Evolutionary conservation across 306 rosid genomes (phyloP).

Genomic region (Sicyos baderoa): DNA sequence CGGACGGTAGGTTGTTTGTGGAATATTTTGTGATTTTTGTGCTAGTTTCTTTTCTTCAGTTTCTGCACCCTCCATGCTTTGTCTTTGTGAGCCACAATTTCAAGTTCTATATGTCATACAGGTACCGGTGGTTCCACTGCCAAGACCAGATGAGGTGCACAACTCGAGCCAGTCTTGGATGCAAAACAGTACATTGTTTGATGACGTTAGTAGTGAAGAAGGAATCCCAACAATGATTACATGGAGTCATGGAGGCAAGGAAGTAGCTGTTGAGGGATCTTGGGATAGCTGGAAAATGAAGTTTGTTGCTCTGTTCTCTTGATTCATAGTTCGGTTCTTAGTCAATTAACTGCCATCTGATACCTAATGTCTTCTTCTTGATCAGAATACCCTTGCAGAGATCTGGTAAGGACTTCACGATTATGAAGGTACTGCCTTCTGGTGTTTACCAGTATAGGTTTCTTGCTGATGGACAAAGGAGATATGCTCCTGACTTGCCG

Average conservation of each 20-base stretch:
- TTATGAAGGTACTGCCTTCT: constrained; percentile 88
- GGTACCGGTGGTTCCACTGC: constrained; percentile 78
- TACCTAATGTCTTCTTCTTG: constrained; percentile 24
- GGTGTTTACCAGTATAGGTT: constrained; percentile 96
- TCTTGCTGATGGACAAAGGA: constrained; percentile 87
- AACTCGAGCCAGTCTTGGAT: constrained; percentile 61
- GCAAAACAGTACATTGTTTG: constrained; percentile 50
- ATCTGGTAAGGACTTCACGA: constrained; percentile 91
- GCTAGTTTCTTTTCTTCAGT: constrained; percentile 1
- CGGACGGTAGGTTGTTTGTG: neutral
- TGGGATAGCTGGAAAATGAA: constrained; percentile 96
- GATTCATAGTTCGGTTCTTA: neutral
- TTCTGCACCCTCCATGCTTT: neutral
- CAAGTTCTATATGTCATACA: constrained; percentile 16
- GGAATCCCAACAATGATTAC: constrained; percentile 97
- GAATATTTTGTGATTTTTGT: neutral
- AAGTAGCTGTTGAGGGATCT: constrained; percentile 87
- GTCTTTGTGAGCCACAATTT: neutral
- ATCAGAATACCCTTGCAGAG: constrained; percentile 73
- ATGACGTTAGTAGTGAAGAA: constrained; percentile 54
- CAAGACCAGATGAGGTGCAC: constrained; percentile 82
- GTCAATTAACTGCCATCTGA: constrained; percentile 19
- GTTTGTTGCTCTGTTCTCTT: constrained; percentile 33
- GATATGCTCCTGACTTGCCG: constrained; percentile 71
- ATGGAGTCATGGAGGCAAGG: constrained; percentile 80